Conservation (phyloP, 108 stramenopile genomes). For the Chaetoceros muelleri region DNA sequence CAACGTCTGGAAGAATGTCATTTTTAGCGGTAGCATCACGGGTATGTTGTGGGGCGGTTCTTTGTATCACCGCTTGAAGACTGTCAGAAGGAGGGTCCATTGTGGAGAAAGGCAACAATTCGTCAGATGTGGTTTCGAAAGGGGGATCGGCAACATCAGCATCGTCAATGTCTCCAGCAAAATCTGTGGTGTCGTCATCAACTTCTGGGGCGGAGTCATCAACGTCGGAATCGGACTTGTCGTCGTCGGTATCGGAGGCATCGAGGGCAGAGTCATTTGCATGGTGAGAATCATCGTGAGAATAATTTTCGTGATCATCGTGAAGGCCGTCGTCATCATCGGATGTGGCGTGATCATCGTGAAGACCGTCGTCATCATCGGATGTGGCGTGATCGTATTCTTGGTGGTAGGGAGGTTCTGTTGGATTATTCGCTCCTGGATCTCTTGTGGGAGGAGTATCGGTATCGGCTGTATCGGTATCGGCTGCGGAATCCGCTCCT, state of each 20-base stretch:
- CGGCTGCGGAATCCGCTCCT: background rate
- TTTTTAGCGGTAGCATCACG: too few species aligned
- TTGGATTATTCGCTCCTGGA: background rate
- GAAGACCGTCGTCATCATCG: background rate
- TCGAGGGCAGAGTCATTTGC: too few species aligned
- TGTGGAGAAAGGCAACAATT: background rate
- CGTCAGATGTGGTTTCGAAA: slow-evolving; percentile 4
- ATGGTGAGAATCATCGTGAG: too few species aligned
- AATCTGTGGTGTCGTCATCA: background rate
- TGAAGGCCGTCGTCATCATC: too few species aligned
- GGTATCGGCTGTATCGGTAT: too few species aligned
- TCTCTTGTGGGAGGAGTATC: too few species aligned
- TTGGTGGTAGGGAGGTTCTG: background rate
- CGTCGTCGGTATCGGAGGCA: too few species aligned
- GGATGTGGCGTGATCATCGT: slow-evolving; percentile 7
- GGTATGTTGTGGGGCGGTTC: too few species aligned
- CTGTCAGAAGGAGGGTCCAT: background rate
- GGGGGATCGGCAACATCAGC: background rate
- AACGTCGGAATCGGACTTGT: background rate
- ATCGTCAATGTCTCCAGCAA: background rate
- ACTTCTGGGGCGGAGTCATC: background rate
- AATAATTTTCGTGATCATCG: too few species aligned
- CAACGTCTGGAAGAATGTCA: too few species aligned
- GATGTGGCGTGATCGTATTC: background rate
- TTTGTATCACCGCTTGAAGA: too few species aligned